Base-by-base conservation (phyloP, 1,284 basidiomycete genomes). In the Wolfiporia cocos region DNA sequence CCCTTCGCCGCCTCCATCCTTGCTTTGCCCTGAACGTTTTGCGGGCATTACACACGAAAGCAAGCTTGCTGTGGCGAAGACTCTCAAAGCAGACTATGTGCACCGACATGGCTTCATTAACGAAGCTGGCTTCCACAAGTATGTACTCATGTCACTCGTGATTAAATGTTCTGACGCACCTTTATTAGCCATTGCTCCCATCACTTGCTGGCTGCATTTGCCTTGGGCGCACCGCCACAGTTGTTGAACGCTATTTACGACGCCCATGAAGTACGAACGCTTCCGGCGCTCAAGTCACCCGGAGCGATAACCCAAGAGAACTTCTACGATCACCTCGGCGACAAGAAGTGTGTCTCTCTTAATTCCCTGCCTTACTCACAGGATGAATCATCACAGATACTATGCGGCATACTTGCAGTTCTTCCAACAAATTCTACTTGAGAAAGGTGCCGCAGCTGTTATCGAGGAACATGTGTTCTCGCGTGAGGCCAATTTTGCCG, bases 391-490 rank as follows among this genome's bases (percentile, higher is more conserved):
- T 22, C 19, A 12, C 36, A 83, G 81, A 4, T 84, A 68, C 52
- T 85, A 78, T 50, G 57, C 66, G 5, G 70, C 69, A 1, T 86
- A 84, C 49, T 49, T 78, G 21, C 46, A 61, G 6, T 85, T 81
- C 59, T 85, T 84, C 61, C 60, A 60, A 6, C 54, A 66, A 0
- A 56, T 66, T 7, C 52, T 82, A 9, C 54, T 67, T 23, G 58
- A 67, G 21, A 65, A 70, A 18, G 73, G 73, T 4, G 55, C 68
- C 2, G 49, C 60, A 2, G 54, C 59, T 1, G 65, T 68, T 41
- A 37, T 86, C 4, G 74, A 84, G 47, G 66, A 76, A 33, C 81
- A 71, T 45, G 45, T 86, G 10, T 81, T 86, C 51, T 73, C 77
- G 2, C 52, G 61, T 2, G 61, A 68, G 31, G 70, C 68, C 22